These are phyloP conservation scores for Hyaloscypha variabilis DNA, from an alignment of 495 filamentous ascomycete genomes.

Conservation along the genomic window DNA sequence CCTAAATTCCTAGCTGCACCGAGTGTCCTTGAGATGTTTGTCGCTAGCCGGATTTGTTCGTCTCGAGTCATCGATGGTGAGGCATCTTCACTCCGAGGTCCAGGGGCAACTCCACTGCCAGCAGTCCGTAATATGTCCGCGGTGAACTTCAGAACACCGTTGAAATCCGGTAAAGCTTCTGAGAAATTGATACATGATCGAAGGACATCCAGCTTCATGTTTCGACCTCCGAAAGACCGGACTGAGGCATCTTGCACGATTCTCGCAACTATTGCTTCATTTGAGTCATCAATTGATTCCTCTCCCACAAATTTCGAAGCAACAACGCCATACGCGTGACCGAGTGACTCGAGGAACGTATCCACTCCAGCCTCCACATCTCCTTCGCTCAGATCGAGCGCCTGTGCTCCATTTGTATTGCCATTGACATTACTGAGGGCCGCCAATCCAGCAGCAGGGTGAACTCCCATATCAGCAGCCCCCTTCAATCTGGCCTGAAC, in stretches of 20 bases:
- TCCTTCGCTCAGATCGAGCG: constrained; percentile 72
- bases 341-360: constrained; percentile 48
- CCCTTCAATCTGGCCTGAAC: constrained; percentile 92
- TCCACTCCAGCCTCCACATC: constrained; percentile 76
- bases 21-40: constrained; percentile 83
- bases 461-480: constrained; percentile 92
- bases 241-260: constrained; percentile 53
- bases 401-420: constrained; percentile 54
- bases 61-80: constrained; percentile 72
- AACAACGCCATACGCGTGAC: constrained; percentile 53
- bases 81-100: constrained; percentile 60
- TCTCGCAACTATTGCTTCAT: constrained; percentile 51
- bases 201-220: constrained; percentile 82
- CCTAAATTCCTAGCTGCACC: constrained; percentile 75
- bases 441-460: constrained; percentile 84
- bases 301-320: constrained; percentile 33
- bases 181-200: constrained; percentile 85
- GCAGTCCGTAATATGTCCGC: constrained; percentile 80
- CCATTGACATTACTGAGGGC: constrained; percentile 55
- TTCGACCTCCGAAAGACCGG: constrained; percentile 64
- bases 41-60: constrained; percentile 78
- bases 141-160: constrained; percentile 83
- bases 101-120: constrained; percentile 75
- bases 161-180: constrained; percentile 91
- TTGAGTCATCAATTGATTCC: constrained; percentile 40